Evolutionary conservation across 2,329 filamentous ascomycete genomes (phyloP), one percentile per base, ranked within the genome.

Genomic region (Coniochaeta pulveracea): DNA sequence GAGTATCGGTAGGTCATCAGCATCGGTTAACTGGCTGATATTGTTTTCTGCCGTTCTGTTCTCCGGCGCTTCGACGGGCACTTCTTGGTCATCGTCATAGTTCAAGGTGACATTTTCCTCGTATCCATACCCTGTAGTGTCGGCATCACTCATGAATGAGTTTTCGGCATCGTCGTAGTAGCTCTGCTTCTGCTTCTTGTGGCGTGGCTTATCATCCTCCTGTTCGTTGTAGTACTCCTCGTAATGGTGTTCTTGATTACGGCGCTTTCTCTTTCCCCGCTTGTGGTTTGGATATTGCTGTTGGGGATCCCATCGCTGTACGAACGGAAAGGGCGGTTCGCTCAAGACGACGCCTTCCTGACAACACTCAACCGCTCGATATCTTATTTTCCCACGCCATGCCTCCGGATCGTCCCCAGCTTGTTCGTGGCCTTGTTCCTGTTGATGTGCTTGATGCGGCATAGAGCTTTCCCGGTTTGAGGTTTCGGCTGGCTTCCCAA

Each of bases 281-380:
- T 51, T 50, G 33, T 47, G 56, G 42, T 60, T 58, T 11, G 40
- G 41, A 21, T 46, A 42, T 51, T 72, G 67, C 46, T 88, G 82
- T 39, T 85, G 79, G 4, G 73, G 69, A 54, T 93, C 85, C 89
- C 88, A 95, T 29, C 83, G 72, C 53, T 95, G 86, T 11, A 82
- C 65, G 52, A 95, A 95, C 0, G 88, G 88, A 48, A 93, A 95
- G 0, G 88, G 84, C 0, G 89, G 88, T 21, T 83, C 70, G 34
- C 72, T 81, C 28, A 93, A 63, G 19, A 69, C 60, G 24, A 85
- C 59, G 5, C 66, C 70, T 19, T 82, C 70, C n/a, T 82, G 68
- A 40, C 76, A 74, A 55, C 88, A 95, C 52, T 96, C 89, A 1
- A 93, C 83, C 15, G 85, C 88, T 16, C 72, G 70, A 39, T 93